phyloP scores from a whole-genome alignment of 306 rosid species.

The Pyrus communis region DNA sequence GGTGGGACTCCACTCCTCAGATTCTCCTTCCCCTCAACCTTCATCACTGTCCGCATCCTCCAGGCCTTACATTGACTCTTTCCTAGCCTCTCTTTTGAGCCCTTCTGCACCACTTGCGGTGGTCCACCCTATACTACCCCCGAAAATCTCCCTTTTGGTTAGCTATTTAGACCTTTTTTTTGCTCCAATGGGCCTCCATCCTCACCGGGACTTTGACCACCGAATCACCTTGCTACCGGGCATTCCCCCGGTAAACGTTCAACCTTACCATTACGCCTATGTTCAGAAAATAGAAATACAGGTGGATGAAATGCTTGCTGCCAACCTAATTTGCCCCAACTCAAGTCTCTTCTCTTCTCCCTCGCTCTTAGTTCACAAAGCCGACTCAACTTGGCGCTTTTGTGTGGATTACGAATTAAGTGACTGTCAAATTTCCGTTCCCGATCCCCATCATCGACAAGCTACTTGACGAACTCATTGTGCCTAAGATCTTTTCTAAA shows the following conservation, averaged over 20 bases:
- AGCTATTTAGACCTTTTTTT: too few relatives aligned
- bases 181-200: not conserved
- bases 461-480: not conserved
- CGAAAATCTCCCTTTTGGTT: rapidly evolving
- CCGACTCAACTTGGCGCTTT: not conserved
- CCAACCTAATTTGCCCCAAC: not conserved
- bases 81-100: too few relatives aligned
- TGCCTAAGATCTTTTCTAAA: not conserved
- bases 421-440: not conserved
- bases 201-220: not conserved
- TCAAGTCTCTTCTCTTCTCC: not conserved
- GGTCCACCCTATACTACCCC: not conserved
- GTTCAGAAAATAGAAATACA: not conserved
- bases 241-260: not conserved
- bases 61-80: rapidly evolving
- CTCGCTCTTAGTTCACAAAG: not conserved
- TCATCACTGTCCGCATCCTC: too few relatives aligned
- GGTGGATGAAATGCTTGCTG: not conserved
- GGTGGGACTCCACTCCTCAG: too few relatives aligned
- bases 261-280: not conserved
- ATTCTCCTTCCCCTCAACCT: too few relatives aligned
- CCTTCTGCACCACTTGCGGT: too few relatives aligned
- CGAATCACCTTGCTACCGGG: not conserved
- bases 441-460: not conserved
- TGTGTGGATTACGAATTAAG: not conserved